phyloP scores from a whole-genome alignment of 2,329 filamentous ascomycete species.

The Epichloe amarillans region DNA sequence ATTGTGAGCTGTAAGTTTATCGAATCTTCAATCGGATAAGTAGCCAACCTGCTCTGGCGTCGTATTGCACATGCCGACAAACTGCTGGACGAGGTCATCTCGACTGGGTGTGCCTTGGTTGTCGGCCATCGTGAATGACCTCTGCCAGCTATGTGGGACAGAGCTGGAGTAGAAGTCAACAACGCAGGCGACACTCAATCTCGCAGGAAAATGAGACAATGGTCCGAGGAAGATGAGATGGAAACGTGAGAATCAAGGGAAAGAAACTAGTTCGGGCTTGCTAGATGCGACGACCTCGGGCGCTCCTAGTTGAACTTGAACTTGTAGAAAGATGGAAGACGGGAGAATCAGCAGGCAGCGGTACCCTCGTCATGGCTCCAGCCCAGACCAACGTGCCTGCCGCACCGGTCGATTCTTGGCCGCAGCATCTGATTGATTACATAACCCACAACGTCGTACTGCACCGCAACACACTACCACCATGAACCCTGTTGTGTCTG shows the following conservation, averaged over 20 bases:
- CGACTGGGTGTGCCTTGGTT: constrained; percentile 1
- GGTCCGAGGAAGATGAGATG: too few species aligned
- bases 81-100: constrained; percentile 5
- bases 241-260: too few species aligned
- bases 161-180: not conserved
- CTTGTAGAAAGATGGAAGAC: not conserved
- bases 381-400: too few species aligned
- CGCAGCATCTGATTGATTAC: not conserved
- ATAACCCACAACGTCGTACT: not conserved
- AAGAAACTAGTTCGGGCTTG: not conserved
- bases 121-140: constrained; percentile 1
- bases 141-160: not conserved
- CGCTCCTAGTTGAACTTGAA: not conserved
- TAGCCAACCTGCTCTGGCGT: constrained; percentile 5
- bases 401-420: too few species aligned
- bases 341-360: not conserved
- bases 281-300: not conserved
- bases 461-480: too few species aligned
- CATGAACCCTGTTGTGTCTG: not conserved
- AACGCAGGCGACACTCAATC: not conserved
- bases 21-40: too few species aligned
- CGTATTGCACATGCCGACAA: constrained; percentile 3
- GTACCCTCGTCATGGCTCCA: not conserved
- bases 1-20: not conserved
- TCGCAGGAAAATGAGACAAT: too few species aligned